Evolutionary conservation across 208 protist genomes (phyloP).

Genomic region (Leptomonas seymouri): DNA sequence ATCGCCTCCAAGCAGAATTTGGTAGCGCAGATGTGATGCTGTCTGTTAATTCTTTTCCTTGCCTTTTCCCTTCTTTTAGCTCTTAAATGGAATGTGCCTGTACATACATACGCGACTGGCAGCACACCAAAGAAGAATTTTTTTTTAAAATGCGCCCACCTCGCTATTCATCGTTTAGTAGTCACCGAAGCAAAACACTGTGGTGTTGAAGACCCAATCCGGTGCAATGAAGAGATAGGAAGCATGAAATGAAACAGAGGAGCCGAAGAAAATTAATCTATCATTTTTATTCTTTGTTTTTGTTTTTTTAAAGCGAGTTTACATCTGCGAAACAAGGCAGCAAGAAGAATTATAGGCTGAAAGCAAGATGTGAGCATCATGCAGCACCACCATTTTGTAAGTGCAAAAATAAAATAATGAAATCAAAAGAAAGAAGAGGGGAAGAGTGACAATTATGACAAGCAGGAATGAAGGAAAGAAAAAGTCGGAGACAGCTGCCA

Average conservation of each 20-base stretch:
- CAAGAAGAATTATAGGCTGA: too few relatives aligned
- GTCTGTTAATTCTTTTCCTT: too few relatives aligned
- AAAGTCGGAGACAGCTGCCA: background rate
- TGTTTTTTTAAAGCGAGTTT: slow-evolving; percentile 7
- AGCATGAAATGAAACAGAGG: background rate
- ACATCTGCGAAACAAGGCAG: too few relatives aligned
- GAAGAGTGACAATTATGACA: background rate
- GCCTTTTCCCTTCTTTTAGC: too few relatives aligned
- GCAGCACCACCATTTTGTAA: background rate
- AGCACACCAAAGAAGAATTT: too few relatives aligned
- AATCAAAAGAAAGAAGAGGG: slow-evolving; percentile 15
- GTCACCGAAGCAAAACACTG: background rate
- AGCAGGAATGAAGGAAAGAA: slow-evolving; percentile 22
- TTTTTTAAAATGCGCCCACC: too few relatives aligned
- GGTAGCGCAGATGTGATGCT: too few relatives aligned
- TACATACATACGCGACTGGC: too few relatives aligned
- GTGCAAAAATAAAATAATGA: slow-evolving; percentile 9
- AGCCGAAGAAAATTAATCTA: background rate
- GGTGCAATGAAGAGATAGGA: slow-evolving; percentile 7
- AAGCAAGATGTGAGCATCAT: too few relatives aligned
- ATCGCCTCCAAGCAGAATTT: too few relatives aligned
- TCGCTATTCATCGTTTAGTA: too few relatives aligned
- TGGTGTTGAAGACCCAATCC: background rate
- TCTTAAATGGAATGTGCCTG: too few relatives aligned
- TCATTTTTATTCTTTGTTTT: slow-evolving; percentile 6